These are phyloP conservation scores for Primulina tabacum DNA, from an alignment of 257 asterid genomes.

Conservation along the genomic window DNA sequence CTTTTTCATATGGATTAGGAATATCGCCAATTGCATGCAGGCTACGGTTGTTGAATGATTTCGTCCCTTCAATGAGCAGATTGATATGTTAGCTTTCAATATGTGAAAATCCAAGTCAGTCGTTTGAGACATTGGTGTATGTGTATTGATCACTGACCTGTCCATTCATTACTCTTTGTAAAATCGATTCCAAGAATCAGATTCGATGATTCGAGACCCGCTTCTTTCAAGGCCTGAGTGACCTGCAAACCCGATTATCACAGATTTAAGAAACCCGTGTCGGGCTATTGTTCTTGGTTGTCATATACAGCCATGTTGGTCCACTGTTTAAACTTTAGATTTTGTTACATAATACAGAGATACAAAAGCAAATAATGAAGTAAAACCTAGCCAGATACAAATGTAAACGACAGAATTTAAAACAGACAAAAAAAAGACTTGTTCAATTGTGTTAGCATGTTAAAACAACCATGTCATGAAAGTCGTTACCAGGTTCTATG, in stretches of 20 bases:
- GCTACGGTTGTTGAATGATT: constrained; percentile 66
- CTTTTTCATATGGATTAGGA: constrained; percentile 78
- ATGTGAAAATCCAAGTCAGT: constrained; percentile 7
- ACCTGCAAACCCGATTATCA: constrained; percentile 45
- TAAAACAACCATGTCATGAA: too few relatives aligned
- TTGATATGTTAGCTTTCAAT: constrained; percentile 29
- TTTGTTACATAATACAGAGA: too few relatives aligned
- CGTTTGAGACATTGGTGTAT: background rate
- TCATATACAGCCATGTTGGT: too few relatives aligned
- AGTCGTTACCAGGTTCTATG: too few relatives aligned
- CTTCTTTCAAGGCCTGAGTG: constrained; percentile 62
- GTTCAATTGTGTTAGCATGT: too few relatives aligned
- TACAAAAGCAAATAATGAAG: too few relatives aligned
- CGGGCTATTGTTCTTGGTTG: background rate
- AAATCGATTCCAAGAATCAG: constrained; percentile 79
- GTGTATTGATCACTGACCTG: constrained; percentile 42
- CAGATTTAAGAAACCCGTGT: constrained; percentile 17
- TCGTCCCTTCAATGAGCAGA: constrained; percentile 53
- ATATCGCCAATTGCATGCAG: constrained; percentile 58
- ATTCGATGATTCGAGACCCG: constrained; percentile 87
- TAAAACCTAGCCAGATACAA: too few relatives aligned
- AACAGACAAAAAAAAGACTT: too few relatives aligned
- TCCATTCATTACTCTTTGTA: constrained; percentile 91
- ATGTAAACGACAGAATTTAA: too few relatives aligned
- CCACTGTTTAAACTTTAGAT: too few relatives aligned